Percentiles rank a stretch among this genome's conserved stretches.
Evolutionary conservation across 805 yeast genomes (phyloP).

Genomic region (Wickerhamomyces silvicola): DNA sequence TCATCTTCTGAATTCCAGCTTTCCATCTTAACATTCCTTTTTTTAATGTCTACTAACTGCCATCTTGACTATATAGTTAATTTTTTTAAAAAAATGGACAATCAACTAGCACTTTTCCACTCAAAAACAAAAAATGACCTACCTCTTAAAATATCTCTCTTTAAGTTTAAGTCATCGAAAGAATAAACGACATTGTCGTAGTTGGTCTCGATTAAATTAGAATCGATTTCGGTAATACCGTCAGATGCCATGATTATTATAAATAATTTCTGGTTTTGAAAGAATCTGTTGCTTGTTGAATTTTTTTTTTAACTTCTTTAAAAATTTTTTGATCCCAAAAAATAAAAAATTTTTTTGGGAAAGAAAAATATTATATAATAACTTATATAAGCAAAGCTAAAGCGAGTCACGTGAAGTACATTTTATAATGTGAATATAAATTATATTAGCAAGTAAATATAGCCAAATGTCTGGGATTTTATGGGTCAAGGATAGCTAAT

Average conservation of each 20-base stretch:
- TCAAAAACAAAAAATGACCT: constrained; percentile 2
- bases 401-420: neutral
- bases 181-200: constrained; percentile 84
- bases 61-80: no score
- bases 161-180: constrained; percentile 75
- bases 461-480: no score
- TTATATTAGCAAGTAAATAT: no score
- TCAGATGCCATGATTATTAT: constrained; percentile 36
- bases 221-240: constrained; percentile 74
- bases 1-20: no score
- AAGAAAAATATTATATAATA: no score
- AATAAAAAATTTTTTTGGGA: neutral
- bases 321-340: neutral
- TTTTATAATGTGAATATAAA: no score
- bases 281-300: constrained; percentile 1
- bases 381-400: no score
- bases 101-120: neutral
- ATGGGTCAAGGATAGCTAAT: no score
- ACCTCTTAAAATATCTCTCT: constrained; percentile 51
- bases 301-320: neutral
- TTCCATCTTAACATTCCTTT: no score
- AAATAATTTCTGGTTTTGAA: neutral
- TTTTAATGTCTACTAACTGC: no score
- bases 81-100: no score
- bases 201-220: constrained; percentile 85